A percentile compares a stretch with the other conserved stretches of the same genome.
These are phyloP conservation scores for Collybia sp. DNA, from an alignment of 768 basidiomycete species.

Conservation along the genomic window DNA sequence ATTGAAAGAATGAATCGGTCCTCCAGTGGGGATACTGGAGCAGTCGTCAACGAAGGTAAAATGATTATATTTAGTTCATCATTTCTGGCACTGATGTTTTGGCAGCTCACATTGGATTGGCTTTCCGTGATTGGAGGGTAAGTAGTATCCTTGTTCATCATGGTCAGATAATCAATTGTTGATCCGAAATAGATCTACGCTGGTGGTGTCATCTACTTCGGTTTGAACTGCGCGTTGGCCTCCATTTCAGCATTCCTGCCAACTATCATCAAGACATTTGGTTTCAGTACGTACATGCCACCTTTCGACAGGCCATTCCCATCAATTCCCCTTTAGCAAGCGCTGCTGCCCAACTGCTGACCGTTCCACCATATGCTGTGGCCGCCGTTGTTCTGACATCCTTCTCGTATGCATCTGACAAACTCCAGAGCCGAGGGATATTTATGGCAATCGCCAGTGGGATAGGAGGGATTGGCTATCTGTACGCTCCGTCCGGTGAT, in stretches of 20 bases:
- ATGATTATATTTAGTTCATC: neutral
- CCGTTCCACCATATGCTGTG: slow-evolving; percentile 79
- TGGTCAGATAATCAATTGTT: neutral
- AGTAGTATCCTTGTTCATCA: slow-evolving; percentile 9
- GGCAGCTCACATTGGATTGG: slow-evolving; percentile 56
- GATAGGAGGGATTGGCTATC: slow-evolving; percentile 56
- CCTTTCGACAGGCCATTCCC: neutral
- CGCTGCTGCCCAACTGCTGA: slow-evolving; percentile 66
- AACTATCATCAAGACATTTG: slow-evolving; percentile 73
- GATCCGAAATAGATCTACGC: slow-evolving; percentile 43
- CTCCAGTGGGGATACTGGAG: slow-evolving; percentile 61
- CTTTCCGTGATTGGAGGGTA: slow-evolving; percentile 72
- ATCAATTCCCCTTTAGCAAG: slow-evolving; percentile 35
- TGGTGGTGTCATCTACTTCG: slow-evolving; percentile 75
- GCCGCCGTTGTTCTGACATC: slow-evolving; percentile 57
- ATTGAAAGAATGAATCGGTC: slow-evolving; percentile 64
- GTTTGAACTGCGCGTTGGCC: slow-evolving; percentile 70
- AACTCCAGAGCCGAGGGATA: slow-evolving; percentile 53
- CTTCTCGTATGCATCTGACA: slow-evolving; percentile 62
- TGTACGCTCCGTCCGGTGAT: slow-evolving; percentile 35
- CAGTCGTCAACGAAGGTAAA: slow-evolving; percentile 57
- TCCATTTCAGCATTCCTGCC: slow-evolving; percentile 82
- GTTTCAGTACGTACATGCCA: slow-evolving; percentile 47
- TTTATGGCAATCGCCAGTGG: slow-evolving; percentile 39
- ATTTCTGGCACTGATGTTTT: neutral